Evolutionary conservation across 306 rosid genomes (phyloP).

Genomic region (Vachellia collinsii): DNA sequence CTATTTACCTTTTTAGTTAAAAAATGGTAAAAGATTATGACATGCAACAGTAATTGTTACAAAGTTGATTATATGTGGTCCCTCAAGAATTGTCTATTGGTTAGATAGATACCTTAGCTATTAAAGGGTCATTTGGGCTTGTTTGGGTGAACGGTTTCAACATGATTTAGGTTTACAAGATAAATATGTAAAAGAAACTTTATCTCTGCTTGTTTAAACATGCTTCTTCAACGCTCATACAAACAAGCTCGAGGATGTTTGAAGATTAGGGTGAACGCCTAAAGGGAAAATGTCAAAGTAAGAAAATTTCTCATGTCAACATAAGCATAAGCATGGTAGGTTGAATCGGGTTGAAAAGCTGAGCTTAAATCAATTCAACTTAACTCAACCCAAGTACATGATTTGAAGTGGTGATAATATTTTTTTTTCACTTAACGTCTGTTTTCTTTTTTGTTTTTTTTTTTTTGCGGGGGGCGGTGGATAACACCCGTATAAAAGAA

Average conservation of each 20-base stretch:
- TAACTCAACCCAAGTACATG: background rate
- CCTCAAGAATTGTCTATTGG: background rate
- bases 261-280: background rate
- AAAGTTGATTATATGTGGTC: background rate
- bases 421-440: no score
- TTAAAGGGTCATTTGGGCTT: no score
- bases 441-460: no score
- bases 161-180: no score
- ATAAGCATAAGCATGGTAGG: background rate
- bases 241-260: background rate
- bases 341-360: background rate
- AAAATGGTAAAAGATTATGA: background rate
- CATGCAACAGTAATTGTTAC: background rate
- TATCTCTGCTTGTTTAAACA: no score
- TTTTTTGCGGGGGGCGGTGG: no score
- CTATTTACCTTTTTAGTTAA: background rate
- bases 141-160: no score
- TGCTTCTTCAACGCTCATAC: no score
- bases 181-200: no score
- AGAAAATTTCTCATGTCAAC: background rate
- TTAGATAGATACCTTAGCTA: background rate
- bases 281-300: background rate
- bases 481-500: no score
- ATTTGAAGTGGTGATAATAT: background rate
- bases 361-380: background rate